Base-by-base conservation (phyloP, 306 rosid genomes). In the Quillaja saponaria region DNA sequence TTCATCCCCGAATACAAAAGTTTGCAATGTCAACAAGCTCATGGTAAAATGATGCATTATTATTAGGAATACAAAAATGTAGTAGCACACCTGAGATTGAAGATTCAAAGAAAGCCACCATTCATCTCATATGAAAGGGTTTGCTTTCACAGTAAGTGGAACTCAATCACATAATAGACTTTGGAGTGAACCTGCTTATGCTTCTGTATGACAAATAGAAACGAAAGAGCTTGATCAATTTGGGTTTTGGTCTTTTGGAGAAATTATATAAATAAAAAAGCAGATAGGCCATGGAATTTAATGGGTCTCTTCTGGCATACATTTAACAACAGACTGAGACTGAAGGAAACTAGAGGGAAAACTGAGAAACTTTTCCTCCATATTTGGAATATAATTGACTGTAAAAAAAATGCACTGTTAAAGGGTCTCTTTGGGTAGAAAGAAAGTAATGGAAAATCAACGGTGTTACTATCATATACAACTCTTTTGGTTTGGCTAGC, bases 141-240 rank as follows among this genome's bases (percentile, higher is more conserved):
- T 12, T 33, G 20, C 14, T 6, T 6, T 33, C 28, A 10, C 45
- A 16, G 9, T 15, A 51, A 25, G 17, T 12, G 6, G 6, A 51
- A 25, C 57, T 25, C 17, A 10, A 51, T 34, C n/a, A 41, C 13
- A 41, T n/a, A 41, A 41, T 10, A 3, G 13, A 41, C 10, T 11
- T n/a, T n/a, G n/a, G n/a, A n/a, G n/a, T n/a, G n/a, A 51, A 66
- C 46, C 68, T 45, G 14, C 57, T 39, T 13, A 48, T 74, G 19
- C 8, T 45, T 19, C 64, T 57, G 71, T 72, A 75, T 53, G 63
- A 39, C 69, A 19, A 20, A 31, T 3, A 38, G 41, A 6, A 25
- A 45, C 28, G 31, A 25, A 25, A 55, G 49, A 33, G 64, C 35
- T 33, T 13, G 7, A 15, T 3, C 31, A 25, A 25, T 25, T 25